Evolutionary conservation across 352 stramenopile genomes (phyloP).

Genomic region (Phytophthora cactorum): DNA sequence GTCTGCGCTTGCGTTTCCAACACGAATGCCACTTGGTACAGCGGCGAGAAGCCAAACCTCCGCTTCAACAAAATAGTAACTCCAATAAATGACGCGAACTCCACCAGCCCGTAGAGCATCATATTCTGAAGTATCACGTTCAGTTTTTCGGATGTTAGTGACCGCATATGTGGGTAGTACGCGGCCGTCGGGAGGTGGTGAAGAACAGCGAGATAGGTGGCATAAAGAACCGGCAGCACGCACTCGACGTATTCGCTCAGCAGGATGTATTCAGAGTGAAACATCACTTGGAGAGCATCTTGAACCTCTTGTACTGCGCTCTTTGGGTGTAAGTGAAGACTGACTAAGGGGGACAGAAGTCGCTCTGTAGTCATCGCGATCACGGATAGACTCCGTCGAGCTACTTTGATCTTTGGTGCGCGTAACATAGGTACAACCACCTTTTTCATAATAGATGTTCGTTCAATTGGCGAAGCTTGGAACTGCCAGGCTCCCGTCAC

Average conservation of each 20-base stretch:
- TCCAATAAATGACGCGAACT: background rate
- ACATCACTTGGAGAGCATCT: background rate
- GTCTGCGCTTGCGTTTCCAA: background rate
- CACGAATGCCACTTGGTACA: slow-evolving; percentile 10
- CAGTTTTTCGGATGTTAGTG: background rate
- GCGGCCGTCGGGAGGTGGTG: background rate
- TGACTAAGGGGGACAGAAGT: background rate
- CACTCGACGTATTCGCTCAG: slow-evolving; percentile 3
- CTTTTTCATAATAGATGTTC: background rate
- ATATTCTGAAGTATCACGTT: background rate
- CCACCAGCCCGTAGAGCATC: background rate
- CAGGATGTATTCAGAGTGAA: background rate
- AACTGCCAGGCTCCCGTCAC: background rate
- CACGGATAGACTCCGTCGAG: background rate
- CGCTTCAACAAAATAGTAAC: background rate
- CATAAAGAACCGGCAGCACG: background rate
- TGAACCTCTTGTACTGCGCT: background rate
- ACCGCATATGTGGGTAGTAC: background rate
- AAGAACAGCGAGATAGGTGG: background rate
- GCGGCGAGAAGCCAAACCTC: background rate
- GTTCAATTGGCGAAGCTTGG: background rate
- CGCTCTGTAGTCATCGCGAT: background rate
- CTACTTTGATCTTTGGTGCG: background rate
- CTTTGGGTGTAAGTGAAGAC: background rate
- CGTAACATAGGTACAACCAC: background rate